Conservation (phyloP, 1,139 yeast species). For the Geotrichum candidum region DNA sequence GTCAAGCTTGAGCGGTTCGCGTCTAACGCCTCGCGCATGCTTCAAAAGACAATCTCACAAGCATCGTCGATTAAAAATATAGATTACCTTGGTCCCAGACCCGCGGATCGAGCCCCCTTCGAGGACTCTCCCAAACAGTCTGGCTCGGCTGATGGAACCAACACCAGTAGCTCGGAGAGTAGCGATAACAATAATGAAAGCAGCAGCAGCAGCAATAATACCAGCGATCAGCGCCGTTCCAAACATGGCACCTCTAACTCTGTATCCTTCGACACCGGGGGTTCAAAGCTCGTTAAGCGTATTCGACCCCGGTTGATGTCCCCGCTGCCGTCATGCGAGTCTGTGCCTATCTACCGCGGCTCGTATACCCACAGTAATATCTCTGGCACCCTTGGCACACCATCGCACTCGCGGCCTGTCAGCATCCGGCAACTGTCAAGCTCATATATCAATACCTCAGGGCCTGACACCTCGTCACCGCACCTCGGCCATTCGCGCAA, state of each 20-base stretch:
- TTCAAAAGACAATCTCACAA: conserved; percentile 11
- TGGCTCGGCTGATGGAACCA: not conserved
- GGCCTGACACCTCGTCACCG: not conserved
- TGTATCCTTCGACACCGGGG: not conserved
- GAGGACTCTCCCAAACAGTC: not conserved
- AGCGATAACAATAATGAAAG: not conserved
- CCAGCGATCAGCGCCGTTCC: not conserved
- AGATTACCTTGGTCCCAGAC: not conserved
- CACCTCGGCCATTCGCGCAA: conserved; percentile 5
- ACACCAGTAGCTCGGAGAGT: not conserved
- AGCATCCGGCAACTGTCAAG: conserved; percentile 3
- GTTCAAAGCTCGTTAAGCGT: not conserved
- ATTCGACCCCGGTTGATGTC: conserved; percentile 9
- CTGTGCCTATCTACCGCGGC: conserved; percentile 22
- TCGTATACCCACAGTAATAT: conserved; percentile 18
- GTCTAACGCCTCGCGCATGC: conserved; percentile 8
- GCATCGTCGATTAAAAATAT: conserved; percentile 10
- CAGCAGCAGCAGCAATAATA: not conserved
- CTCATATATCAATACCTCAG: not conserved
- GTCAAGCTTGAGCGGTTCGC: conserved; percentile 11
- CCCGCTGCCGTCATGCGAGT: conserved; percentile 16
- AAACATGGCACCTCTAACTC: not conserved
- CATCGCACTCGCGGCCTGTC: conserved; percentile 6
- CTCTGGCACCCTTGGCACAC: conserved; percentile 3
- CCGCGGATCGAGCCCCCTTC: not conserved